These are phyloP conservation scores for Pseudocercospora fijiensis DNA, from an alignment of 2,329 filamentous ascomycete genomes.

Conservation along the genomic window DNA sequence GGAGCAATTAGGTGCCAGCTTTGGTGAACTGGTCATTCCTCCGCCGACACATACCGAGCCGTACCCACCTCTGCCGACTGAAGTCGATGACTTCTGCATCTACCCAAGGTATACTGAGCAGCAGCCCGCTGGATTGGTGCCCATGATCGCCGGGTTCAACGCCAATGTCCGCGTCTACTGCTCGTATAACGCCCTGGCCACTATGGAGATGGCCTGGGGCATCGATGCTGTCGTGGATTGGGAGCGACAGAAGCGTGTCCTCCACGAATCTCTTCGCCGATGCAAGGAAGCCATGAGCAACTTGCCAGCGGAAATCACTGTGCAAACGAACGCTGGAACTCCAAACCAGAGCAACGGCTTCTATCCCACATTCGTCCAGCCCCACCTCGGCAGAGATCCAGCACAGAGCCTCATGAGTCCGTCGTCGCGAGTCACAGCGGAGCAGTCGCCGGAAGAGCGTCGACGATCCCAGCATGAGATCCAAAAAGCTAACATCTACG, in stretches of 20 bases:
- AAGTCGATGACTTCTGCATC: slow-evolving; percentile 82
- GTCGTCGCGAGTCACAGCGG: slow-evolving; percentile 30
- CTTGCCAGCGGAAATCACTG: slow-evolving; percentile 67
- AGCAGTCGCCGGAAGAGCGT: slow-evolving; percentile 42
- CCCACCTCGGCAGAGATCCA: slow-evolving; percentile 29
- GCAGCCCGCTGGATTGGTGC: slow-evolving; percentile 67
- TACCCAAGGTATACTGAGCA: slow-evolving; percentile 66
- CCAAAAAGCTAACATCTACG: slow-evolving; percentile 87
- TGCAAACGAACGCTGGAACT: slow-evolving; percentile 49
- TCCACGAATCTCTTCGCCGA: slow-evolving; percentile 68
- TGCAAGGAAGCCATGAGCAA: slow-evolving; percentile 68
- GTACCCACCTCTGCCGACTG: slow-evolving; percentile 75
- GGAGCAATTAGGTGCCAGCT: slow-evolving; percentile 70
- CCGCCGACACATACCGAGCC: slow-evolving; percentile 72
- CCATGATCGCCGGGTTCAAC: slow-evolving; percentile 77
- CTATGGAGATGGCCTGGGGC: slow-evolving; percentile 80
- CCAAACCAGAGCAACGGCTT: slow-evolving; percentile 28
- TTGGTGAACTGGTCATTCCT: slow-evolving; percentile 70
- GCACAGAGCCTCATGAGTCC: slow-evolving; percentile 37
- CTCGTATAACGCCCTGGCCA: slow-evolving; percentile 74
- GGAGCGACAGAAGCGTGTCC: slow-evolving; percentile 70
- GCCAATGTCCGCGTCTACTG: slow-evolving; percentile 74
- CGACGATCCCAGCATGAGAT: slow-evolving; percentile 73
- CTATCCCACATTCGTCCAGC: slow-evolving; percentile 29
- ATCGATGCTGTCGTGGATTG: slow-evolving; percentile 73